phyloP scores from a whole-genome alignment of 305 asterid species.

The Withania somnifera region DNA sequence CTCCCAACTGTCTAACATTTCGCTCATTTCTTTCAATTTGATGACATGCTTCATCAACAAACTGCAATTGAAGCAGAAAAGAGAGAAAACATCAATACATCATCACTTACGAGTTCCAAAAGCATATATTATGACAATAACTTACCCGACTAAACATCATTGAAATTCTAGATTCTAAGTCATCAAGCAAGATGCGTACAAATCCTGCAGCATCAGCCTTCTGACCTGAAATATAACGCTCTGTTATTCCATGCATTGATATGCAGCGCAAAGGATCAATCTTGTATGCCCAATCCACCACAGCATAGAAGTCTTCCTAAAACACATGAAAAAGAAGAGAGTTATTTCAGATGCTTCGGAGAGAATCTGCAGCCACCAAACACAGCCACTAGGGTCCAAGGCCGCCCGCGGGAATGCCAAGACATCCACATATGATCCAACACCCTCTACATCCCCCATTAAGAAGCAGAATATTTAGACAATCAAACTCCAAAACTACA shows the following conservation, averaged over 20 bases:
- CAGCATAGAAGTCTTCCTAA: constrained; percentile 98
- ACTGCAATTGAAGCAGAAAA: constrained; percentile 35
- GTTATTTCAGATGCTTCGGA: constrained; percentile 2
- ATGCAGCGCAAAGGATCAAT: constrained; percentile 96
- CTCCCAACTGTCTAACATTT: constrained; percentile 84
- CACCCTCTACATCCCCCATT: too few species aligned
- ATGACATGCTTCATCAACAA: constrained; percentile 98
- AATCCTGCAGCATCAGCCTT: constrained; percentile 99
- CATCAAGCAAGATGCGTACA: constrained; percentile 96
- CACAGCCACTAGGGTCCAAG: too few species aligned
- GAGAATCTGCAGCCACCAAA: not conserved
- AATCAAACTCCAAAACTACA: constrained; percentile 5
- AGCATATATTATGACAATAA: not conserved
- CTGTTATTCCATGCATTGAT: constrained; percentile 98
- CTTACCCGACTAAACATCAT: constrained; percentile 80
- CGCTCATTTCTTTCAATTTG: constrained; percentile 95
- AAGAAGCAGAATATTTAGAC: not conserved
- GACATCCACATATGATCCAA: too few species aligned
- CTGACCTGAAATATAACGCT: constrained; percentile 90
- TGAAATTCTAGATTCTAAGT: constrained; percentile 78
- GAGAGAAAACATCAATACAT: constrained; percentile 17
- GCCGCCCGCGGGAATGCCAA: too few species aligned
- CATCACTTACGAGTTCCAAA: constrained; percentile 3
- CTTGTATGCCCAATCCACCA: constrained; percentile 99
- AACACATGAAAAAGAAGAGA: constrained; percentile 7